Percentiles rank a stretch among this genome's conserved stretches.
Evolutionary conservation across 1,284 basidiomycete species (phyloP).

Genomic region (Mycosarcoma maydis): DNA sequence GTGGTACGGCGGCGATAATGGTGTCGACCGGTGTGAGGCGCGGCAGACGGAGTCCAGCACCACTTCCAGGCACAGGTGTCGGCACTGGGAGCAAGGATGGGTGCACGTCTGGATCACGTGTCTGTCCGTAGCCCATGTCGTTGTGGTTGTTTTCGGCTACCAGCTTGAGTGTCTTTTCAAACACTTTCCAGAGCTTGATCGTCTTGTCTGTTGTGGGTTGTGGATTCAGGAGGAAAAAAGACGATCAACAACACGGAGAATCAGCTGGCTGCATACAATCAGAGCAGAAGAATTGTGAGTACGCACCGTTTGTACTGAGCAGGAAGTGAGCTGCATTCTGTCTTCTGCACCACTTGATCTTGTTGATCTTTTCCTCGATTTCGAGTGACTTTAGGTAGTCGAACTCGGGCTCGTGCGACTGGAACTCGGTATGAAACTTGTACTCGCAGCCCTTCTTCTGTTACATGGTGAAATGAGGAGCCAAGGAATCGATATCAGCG

Average conservation of each 20-base stretch:
- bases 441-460: slow-evolving; percentile 99
- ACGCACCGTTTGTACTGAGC: slow-evolving; percentile 82
- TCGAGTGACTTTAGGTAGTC: slow-evolving; percentile 99
- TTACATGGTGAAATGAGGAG: background rate
- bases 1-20: slow-evolving; percentile 96
- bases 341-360: slow-evolving; percentile 99
- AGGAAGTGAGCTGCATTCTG: slow-evolving; percentile 98
- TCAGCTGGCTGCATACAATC: slow-evolving; percentile 68
- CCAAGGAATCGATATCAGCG: no score
- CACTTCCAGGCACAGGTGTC: slow-evolving; percentile 47
- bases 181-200: slow-evolving; percentile 99
- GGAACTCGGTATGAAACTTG: slow-evolving; percentile 99
- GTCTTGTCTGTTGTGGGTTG: slow-evolving; percentile 80
- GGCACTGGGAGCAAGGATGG: slow-evolving; percentile 53
- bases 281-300: background rate
- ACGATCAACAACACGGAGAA: slow-evolving; percentile 37
- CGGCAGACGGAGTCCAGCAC: slow-evolving; percentile 58
- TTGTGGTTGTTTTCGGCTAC: slow-evolving; percentile 96
- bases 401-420: slow-evolving; percentile 99
- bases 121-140: slow-evolving; percentile 66
- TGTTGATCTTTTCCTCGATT: slow-evolving; percentile 99
- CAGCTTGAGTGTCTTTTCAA: slow-evolving; percentile 95
- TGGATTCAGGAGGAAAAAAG: background rate
- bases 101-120: slow-evolving; percentile 44
- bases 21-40: slow-evolving; percentile 90